Conservation (phyloP, 129 eudicot species). For the Pulicaria dysenterica region DNA sequence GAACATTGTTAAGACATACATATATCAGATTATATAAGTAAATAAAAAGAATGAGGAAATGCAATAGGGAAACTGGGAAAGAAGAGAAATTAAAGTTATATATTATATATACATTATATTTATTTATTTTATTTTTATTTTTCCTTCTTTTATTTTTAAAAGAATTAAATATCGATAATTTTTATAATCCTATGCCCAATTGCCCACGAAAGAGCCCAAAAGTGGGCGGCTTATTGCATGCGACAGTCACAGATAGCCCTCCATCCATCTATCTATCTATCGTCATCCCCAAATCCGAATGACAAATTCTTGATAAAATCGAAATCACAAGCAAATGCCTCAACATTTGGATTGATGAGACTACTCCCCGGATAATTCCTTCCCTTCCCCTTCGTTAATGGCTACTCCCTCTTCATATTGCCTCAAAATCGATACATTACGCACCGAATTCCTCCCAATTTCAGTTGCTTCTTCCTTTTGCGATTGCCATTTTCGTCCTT, state of each 20-base stretch:
- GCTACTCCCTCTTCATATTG: slow-evolving; percentile 40
- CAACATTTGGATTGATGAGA: neutral
- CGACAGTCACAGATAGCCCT: slow-evolving; percentile 4
- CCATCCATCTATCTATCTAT: too few relatives aligned
- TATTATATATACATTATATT: too few relatives aligned
- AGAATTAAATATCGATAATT: too few relatives aligned
- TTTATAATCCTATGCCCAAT: too few relatives aligned
- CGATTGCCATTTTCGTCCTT: slow-evolving; percentile 37
- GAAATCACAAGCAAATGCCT: slow-evolving; percentile 1
- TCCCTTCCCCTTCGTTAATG: slow-evolving; percentile 26
- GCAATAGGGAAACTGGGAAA: too few relatives aligned
- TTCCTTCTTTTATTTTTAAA: too few relatives aligned
- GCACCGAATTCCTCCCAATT: slow-evolving; percentile 34
- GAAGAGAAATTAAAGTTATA: too few relatives aligned
- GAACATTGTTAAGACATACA: too few relatives aligned
- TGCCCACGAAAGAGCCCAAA: neutral
- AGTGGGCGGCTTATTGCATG: slow-evolving; percentile 1
- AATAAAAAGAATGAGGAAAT: too few relatives aligned
- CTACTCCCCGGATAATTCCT: neutral
- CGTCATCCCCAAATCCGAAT: slow-evolving; percentile 31
- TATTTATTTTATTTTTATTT: too few relatives aligned
- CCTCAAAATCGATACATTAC: slow-evolving; percentile 30
- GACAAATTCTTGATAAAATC: slow-evolving; percentile 24
- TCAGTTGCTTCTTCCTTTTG: slow-evolving; percentile 41
- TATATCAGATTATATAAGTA: too few relatives aligned